Percentiles rank a stretch among this genome's conserved stretches.
Evolutionary conservation across 352 stramenopile genomes (phyloP).

Genomic region (Sclerospora graminicola): DNA sequence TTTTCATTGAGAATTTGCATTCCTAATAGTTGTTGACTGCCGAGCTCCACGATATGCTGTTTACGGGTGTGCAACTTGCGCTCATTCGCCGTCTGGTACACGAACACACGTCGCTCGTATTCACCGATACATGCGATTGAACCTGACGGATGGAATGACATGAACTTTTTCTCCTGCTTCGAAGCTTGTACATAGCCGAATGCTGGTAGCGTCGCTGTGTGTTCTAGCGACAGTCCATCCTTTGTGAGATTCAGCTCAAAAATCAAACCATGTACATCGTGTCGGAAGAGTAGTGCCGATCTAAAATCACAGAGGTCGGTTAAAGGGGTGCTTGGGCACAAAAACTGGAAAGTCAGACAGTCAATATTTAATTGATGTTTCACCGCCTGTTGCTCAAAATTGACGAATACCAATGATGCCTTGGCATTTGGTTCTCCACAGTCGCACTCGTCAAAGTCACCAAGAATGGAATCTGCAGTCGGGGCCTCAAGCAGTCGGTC

Average conservation of each 20-base stretch:
- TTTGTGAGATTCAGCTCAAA: constrained; percentile 28
- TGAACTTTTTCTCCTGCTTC: constrained; percentile 83
- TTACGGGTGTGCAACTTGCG: constrained; percentile 34
- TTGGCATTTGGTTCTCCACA: constrained; percentile 65
- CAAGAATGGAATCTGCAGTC: constrained; percentile 67
- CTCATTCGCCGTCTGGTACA: constrained; percentile 37
- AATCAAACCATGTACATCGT: constrained; percentile 70
- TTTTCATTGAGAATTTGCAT: constrained; percentile 34
- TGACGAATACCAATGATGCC: constrained; percentile 39
- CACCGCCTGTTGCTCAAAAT: constrained; percentile 25
- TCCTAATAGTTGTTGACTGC: constrained; percentile 50
- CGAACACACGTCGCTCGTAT: constrained; percentile 65
- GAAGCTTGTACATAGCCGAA: constrained; percentile 83
- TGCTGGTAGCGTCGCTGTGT: constrained; percentile 51
- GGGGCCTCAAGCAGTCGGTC: constrained; percentile 39
- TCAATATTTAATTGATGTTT: constrained; percentile 47
- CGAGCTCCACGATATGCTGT: constrained; percentile 64
- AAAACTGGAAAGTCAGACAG: constrained; percentile 55
- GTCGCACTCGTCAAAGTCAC: constrained; percentile 75
- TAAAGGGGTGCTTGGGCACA: constrained; percentile 27
- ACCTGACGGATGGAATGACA: constrained; percentile 40
- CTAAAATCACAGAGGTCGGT: constrained; percentile 10
- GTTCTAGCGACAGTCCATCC: constrained; percentile 23
- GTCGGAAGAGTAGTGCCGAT: constrained; percentile 58
- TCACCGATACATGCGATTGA: constrained; percentile 67